phyloP scores from a whole-genome alignment of 345 rosid genomes.

The Pistacia vera region DNA sequence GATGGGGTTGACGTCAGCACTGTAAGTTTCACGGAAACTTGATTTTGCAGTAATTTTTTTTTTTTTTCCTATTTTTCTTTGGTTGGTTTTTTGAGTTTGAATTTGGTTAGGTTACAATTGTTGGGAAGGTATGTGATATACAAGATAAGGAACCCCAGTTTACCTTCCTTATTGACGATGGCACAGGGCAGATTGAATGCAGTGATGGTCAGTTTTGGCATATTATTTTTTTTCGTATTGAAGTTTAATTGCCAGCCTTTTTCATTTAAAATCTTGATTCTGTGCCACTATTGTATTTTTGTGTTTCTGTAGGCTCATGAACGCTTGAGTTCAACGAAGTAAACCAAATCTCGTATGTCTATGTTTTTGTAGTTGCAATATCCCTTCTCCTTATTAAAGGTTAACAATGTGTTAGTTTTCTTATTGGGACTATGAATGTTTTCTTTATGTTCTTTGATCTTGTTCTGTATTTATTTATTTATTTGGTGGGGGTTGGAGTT shows the following conservation, averaged over 20 bases:
- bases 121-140: constrained; percentile 62
- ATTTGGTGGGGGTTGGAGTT: background rate
- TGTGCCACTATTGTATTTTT: constrained; percentile 14
- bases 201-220: constrained; percentile 55
- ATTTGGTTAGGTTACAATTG: constrained; percentile 52
- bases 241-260: background rate
- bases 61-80: background rate
- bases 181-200: constrained; percentile 85
- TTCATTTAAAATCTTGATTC: background rate
- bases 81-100: constrained; percentile 4
- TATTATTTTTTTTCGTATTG: background rate
- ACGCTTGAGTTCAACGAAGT: constrained; percentile 67
- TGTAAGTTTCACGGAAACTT: constrained; percentile 33
- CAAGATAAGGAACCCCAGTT: constrained; percentile 73
- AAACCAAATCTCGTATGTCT: constrained; percentile 64
- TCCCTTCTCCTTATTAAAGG: background rate
- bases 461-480: too few species aligned
- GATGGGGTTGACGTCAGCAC: constrained; percentile 67
- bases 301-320: constrained; percentile 66
- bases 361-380: background rate
- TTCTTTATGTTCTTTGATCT: background rate
- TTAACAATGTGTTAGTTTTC: background rate
- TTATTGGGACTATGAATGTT: background rate
- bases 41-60: background rate
- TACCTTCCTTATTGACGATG: constrained; percentile 72